These are phyloP conservation scores for Amauroascus niger DNA, from an alignment of 2,329 filamentous ascomycete genomes.

Conservation along the genomic window DNA sequence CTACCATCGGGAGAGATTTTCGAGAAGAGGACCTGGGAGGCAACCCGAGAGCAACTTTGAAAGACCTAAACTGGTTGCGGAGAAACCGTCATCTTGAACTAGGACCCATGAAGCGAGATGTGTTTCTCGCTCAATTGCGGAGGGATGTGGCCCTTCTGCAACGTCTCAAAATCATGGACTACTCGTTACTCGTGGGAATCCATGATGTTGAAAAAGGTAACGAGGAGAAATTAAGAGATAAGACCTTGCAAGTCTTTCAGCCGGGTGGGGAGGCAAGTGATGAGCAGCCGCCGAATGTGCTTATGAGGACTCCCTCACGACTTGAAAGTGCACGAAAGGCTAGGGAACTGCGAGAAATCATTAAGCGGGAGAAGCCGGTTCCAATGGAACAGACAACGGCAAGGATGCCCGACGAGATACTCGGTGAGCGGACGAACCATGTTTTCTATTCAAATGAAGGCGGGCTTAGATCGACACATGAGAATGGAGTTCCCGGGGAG, in stretches of 20 bases:
- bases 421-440: conserved; percentile 63
- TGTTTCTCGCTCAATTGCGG: conserved; percentile 83
- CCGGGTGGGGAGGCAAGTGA: conserved; percentile 64
- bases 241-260: conserved; percentile 88
- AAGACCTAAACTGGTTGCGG: conserved; percentile 93
- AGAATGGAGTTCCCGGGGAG: conserved; percentile 72
- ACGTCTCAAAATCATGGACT: conserved; percentile 93
- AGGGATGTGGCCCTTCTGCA: conserved; percentile 80
- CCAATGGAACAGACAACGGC: conserved; percentile 74
- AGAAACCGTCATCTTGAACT: conserved; percentile 77
- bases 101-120: conserved; percentile 73
- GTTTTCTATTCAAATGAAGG: conserved; percentile 93
- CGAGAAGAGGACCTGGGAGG: conserved; percentile 75
- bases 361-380: conserved; percentile 86
- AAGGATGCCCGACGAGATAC: conserved; percentile 83
- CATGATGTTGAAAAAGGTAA: conserved; percentile 87
- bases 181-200: conserved; percentile 87
- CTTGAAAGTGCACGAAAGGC: conserved; percentile 86
- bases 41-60: conserved; percentile 86
- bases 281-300: conserved; percentile 52
- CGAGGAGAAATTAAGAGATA: conserved; percentile 81
- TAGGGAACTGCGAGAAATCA: conserved; percentile 79
- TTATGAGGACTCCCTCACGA: conserved; percentile 86
- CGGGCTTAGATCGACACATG: conserved; percentile 84
- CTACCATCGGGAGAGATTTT: conserved; percentile 86